These are phyloP conservation scores for Anthracocystis setariae DNA, from an alignment of 1,284 basidiomycete species.

Conservation along the genomic window DNA sequence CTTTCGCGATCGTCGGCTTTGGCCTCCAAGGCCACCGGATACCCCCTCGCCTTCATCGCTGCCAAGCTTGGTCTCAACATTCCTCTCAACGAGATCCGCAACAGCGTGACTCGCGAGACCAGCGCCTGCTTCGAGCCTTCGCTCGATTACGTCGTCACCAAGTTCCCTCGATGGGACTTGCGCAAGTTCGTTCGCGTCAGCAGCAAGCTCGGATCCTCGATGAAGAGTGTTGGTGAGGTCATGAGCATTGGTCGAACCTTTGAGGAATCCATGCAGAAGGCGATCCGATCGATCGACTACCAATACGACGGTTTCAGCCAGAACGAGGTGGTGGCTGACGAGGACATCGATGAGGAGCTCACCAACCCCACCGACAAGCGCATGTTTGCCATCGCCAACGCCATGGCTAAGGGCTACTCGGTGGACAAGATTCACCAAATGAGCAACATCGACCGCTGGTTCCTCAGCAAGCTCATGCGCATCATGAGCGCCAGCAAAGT, in stretches of 20 bases:
- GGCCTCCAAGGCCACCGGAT: slow-evolving; percentile 97
- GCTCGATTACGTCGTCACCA: slow-evolving; percentile 96
- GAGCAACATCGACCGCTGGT: slow-evolving; percentile 98
- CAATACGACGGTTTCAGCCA: slow-evolving; percentile 89
- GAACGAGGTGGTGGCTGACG: slow-evolving; percentile 78
- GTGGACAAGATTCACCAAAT: slow-evolving; percentile 96
- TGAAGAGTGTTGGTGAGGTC: slow-evolving; percentile 99
- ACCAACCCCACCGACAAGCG: slow-evolving; percentile 89
- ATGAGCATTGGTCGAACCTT: slow-evolving; percentile 99
- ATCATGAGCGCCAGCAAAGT: slow-evolving; percentile 55
- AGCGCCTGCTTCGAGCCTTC: slow-evolving; percentile 97
- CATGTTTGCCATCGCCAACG: slow-evolving; percentile 88
- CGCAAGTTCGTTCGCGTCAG: slow-evolving; percentile 83
- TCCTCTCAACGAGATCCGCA: slow-evolving; percentile 96
- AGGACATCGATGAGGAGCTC: slow-evolving; percentile 85
- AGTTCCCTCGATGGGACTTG: slow-evolving; percentile 98
- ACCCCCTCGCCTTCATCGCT: slow-evolving; percentile 97
- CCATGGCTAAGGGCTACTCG: slow-evolving; percentile 87
- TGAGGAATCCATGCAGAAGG: slow-evolving; percentile 98
- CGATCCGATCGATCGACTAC: slow-evolving; percentile 94
- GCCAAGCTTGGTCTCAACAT: slow-evolving; percentile 97
- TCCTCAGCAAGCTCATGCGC: slow-evolving; percentile 83
- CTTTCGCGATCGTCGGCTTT: slow-evolving; percentile 96
- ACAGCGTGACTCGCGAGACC: slow-evolving; percentile 94
- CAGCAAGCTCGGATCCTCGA: slow-evolving; percentile 63